Conservation (phyloP, 495 filamentous ascomycete genomes). For the Xanthoparmelia taractica region DNA sequence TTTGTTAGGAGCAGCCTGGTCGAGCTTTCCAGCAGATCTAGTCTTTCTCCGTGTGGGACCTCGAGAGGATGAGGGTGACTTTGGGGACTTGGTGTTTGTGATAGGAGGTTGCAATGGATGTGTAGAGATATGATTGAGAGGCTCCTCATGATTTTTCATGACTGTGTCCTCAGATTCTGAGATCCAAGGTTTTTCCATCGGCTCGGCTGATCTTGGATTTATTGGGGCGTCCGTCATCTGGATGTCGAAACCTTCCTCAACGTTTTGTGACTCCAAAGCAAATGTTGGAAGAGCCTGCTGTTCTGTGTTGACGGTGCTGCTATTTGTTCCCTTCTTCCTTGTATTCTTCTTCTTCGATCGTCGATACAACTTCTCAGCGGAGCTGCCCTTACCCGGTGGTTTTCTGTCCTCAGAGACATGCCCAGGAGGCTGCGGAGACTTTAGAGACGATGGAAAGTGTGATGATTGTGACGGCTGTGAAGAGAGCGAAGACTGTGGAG, state of each 20-base stretch:
- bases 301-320: neutral
- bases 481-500: neutral
- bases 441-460: neutral
- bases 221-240: neutral
- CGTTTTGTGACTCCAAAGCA: neutral
- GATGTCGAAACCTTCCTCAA: neutral
- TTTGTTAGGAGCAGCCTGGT: neutral
- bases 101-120: neutral
- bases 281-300: neutral
- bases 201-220: neutral
- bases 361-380: neutral
- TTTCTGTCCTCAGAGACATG: neutral
- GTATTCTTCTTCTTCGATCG: neutral
- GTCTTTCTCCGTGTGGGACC: neutral
- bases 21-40: neutral
- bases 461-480: neutral
- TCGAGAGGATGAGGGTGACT: neutral
- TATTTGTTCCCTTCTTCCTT: neutral
- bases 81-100: neutral
- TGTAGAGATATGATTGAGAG: neutral
- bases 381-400: neutral
- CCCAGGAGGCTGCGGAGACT: neutral
- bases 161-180: neutral
- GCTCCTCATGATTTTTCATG: neutral
- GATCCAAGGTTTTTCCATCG: neutral